These are phyloP conservation scores for Pontederia crassipes DNA, from an alignment of 176 grass and related monocot species.

Conservation along the genomic window DNA sequence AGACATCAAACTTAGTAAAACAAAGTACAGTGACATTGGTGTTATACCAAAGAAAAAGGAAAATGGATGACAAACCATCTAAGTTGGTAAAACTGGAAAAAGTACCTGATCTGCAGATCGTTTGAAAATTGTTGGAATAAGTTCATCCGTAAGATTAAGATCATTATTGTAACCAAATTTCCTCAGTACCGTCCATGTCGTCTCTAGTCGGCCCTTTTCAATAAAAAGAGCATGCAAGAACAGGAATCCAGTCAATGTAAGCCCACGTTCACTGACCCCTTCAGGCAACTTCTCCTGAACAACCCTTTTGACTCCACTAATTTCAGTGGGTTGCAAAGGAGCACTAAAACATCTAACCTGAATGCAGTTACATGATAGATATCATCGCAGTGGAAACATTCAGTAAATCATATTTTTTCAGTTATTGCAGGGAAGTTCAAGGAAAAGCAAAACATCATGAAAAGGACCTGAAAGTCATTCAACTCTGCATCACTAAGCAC, in stretches of 20 bases:
- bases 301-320: slow-evolving; percentile 82
- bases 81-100: no score
- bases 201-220: slow-evolving; percentile 93
- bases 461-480: slow-evolving; percentile 85
- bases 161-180: slow-evolving; percentile 98
- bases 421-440: neutral
- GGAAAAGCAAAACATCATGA: neutral
- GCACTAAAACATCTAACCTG: slow-evolving; percentile 90
- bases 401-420: no score
- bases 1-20: no score
- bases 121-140: slow-evolving; percentile 62
- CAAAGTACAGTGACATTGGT: no score
- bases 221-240: slow-evolving; percentile 96
- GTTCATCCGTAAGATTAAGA: slow-evolving; percentile 91
- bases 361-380: neutral
- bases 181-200: slow-evolving; percentile 91
- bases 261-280: slow-evolving; percentile 68
- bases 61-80: no score
- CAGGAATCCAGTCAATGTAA: slow-evolving; percentile 91
- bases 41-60: no score
- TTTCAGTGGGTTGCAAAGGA: slow-evolving; percentile 85
- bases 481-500: slow-evolving; percentile 84
- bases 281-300: slow-evolving; percentile 97
- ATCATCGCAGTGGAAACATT: no score
- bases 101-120: slow-evolving; percentile 85